phyloP scores from a whole-genome alignment of 805 yeast species.

The Candida michaelii region DNA sequence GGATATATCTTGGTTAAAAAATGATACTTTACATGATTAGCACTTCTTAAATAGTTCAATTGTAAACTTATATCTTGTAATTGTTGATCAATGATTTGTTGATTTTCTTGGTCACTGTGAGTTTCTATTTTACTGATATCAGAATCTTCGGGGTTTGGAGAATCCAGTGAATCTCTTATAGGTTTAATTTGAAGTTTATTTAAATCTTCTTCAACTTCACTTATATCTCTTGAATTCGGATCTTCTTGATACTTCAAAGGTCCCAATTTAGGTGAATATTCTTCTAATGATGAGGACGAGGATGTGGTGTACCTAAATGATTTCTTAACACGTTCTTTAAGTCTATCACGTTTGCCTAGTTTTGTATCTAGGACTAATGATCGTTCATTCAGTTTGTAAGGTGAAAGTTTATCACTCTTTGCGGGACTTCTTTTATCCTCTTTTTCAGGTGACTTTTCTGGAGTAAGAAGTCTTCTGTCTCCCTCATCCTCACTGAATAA shows the following conservation, averaged over 20 bases:
- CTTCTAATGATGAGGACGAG: slow-evolving; percentile 8
- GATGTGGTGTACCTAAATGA: slow-evolving; percentile 8
- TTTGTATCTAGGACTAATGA: slow-evolving; percentile 10
- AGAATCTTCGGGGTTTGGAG: not conserved
- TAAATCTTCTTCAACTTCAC: slow-evolving; percentile 3
- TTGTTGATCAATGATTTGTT: slow-evolving; percentile 9
- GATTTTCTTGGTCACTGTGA: not conserved
- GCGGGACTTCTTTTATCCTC: not conserved
- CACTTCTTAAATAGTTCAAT: slow-evolving; percentile 8
- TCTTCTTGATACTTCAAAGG: not conserved
- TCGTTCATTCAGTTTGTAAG: not conserved
- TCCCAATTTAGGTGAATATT: not conserved
- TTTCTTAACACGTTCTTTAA: slow-evolving; percentile 11
- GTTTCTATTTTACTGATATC: not conserved
- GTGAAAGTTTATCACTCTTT: not conserved
- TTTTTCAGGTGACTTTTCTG: not conserved
- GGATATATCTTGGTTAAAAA: slow-evolving; percentile 13
- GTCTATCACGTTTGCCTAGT: slow-evolving; percentile 12
- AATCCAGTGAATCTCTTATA: slow-evolving; percentile 6
- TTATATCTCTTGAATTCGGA: not conserved
- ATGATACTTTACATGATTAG: slow-evolving; percentile 12
- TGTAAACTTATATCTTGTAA: slow-evolving; percentile 1
- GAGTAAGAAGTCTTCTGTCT: not conserved
- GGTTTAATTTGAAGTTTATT: slow-evolving; percentile 10
- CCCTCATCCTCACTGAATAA: slow-evolving; percentile 26